Conservation (phyloP, 495 filamentous ascomycete genomes). For the Pseudevernia furfuracea region DNA sequence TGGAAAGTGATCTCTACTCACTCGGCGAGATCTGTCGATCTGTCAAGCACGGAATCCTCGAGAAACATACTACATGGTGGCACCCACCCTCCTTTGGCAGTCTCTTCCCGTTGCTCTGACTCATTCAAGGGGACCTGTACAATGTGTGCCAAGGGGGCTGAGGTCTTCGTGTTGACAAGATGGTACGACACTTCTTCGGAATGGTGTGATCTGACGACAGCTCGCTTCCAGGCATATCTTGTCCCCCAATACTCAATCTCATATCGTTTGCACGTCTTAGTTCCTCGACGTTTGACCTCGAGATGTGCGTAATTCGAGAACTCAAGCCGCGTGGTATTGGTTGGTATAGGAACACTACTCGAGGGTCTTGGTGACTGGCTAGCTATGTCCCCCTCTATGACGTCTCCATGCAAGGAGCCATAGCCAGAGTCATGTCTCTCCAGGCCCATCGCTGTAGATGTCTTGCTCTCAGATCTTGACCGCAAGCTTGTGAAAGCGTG, state of each 20-base stretch:
- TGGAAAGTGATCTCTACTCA: slow-evolving; percentile 48
- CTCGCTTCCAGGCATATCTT: slow-evolving; percentile 77
- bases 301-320: slow-evolving; percentile 97
- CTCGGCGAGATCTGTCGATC: slow-evolving; percentile 79
- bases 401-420: slow-evolving; percentile 45
- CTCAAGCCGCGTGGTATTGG: slow-evolving; percentile 77
- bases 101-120: slow-evolving; percentile 62
- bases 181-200: slow-evolving; percentile 64
- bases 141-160: slow-evolving; percentile 68
- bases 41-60: slow-evolving; percentile 58
- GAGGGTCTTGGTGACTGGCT: slow-evolving; percentile 25
- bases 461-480: slow-evolving; percentile 44
- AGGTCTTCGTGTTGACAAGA: slow-evolving; percentile 59
- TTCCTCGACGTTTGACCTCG: slow-evolving; percentile 65
- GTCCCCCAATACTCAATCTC: slow-evolving; percentile 89
- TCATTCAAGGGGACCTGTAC: slow-evolving; percentile 70
- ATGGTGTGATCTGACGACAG: slow-evolving; percentile 53
- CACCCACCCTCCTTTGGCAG: slow-evolving; percentile 79
- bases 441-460: slow-evolving; percentile 20
- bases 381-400: slow-evolving; percentile 33
- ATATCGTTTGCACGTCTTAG: slow-evolving; percentile 67
- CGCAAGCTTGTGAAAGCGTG: slow-evolving; percentile 63
- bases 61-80: slow-evolving; percentile 87
- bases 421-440: slow-evolving; percentile 55
- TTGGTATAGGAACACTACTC: slow-evolving; percentile 26